Conservation (phyloP, 2,329 filamentous ascomycete genomes). For the Neonectria faginata region DNA sequence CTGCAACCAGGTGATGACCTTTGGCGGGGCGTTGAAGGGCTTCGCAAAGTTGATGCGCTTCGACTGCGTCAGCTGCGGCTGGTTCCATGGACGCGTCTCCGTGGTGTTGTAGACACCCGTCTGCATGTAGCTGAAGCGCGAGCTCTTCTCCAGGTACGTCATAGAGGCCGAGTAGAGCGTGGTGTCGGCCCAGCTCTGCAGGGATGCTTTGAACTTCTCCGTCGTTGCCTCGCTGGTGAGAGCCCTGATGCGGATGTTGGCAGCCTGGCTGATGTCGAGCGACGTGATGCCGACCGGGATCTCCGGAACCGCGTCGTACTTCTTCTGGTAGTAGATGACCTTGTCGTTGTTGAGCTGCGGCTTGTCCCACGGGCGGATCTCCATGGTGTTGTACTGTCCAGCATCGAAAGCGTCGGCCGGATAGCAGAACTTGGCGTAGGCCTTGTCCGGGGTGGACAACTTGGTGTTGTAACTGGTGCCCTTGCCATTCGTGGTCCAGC, state of each 20-base stretch:
- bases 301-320: conserved; percentile 4
- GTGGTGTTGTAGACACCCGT: conserved; percentile 28
- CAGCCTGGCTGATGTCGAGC: conserved; percentile 16
- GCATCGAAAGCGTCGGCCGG: conserved; percentile 22
- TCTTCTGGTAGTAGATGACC: not conserved
- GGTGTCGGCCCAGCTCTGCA: conserved; percentile 30
- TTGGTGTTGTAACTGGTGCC: conserved; percentile 25
- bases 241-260: conserved; percentile 31
- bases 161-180: conserved; percentile 20
- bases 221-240: conserved; percentile 7
- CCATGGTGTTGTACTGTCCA: conserved; percentile 33
- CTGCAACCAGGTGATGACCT: conserved; percentile 31
- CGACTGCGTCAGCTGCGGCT: conserved; percentile 19
- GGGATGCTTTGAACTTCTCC: conserved; percentile 7
- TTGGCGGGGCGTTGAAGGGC: conserved; percentile 20
- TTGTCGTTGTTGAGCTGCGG: not conserved
- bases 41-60: conserved; percentile 27
- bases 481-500: conserved; percentile 30
- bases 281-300: conserved; percentile 22
- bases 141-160: conserved; percentile 22
- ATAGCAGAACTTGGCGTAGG: conserved; percentile 34
- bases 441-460: conserved; percentile 38
- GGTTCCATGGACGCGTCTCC: conserved; percentile 30
- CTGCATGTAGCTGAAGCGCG: conserved; percentile 26
- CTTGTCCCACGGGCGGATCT: conserved; percentile 24